Conservation (phyloP, 2,329 filamentous ascomycete species). For the Penicillium sp. region DNA sequence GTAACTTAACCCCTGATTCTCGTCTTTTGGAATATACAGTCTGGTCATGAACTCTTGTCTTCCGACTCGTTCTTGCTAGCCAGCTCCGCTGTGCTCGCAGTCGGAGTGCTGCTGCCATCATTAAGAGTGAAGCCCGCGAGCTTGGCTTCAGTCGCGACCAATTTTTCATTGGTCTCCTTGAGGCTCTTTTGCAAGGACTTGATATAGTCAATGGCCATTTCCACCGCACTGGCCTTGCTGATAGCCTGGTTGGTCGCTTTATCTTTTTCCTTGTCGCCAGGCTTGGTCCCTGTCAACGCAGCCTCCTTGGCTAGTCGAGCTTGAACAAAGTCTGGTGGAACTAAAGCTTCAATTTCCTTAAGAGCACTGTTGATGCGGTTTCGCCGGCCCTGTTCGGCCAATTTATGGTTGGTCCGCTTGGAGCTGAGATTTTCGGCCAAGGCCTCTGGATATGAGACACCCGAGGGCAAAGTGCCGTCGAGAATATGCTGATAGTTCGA, state of each 20-base stretch:
- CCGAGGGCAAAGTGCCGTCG: conserved; percentile 86
- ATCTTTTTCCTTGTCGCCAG: conserved; percentile 52
- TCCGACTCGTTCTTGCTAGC: conserved; percentile 1
- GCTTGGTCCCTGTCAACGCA: conserved; percentile 40
- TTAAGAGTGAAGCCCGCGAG: conserved; percentile 7
- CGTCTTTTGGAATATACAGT: conserved; percentile 1
- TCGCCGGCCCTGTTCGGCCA: conserved; percentile 91
- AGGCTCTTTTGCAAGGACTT: conserved; percentile 77
- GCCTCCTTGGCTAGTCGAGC: conserved; percentile 41
- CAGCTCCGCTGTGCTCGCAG: background rate
- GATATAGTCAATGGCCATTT: conserved; percentile 94
- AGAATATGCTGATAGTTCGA: conserved; percentile 98
- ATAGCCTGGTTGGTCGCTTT: conserved; percentile 59
- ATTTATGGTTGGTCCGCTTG: conserved; percentile 96
- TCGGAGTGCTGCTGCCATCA: background rate
- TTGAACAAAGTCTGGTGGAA: conserved; percentile 61
- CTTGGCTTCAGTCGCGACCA: conserved; percentile 63
- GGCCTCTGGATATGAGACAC: conserved; percentile 85
- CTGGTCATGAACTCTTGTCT: conserved; percentile 3
- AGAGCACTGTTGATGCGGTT: conserved; percentile 95
- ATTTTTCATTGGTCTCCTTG: conserved; percentile 62
- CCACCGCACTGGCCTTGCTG: conserved; percentile 97
- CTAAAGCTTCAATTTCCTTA: conserved; percentile 82
- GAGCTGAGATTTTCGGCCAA: conserved; percentile 92
- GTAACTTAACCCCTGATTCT: background rate